phyloP scores from a whole-genome alignment of 208 protist genomes.

The Naegleria lovaniensis region DNA sequence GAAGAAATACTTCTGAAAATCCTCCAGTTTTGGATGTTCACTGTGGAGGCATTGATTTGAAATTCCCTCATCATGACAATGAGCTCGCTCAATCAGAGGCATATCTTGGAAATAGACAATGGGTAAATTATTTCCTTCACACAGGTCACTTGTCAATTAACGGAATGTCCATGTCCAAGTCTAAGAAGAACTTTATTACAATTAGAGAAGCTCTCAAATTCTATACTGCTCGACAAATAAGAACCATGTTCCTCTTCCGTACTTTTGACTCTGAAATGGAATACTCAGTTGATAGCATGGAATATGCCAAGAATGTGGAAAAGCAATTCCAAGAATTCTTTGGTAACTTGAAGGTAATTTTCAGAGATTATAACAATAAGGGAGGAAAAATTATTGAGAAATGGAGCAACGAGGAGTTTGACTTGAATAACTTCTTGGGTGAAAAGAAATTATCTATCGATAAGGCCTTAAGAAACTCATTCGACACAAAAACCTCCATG shows the following conservation, averaged over 20 bases:
- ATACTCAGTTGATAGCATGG: conserved; percentile 79
- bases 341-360: conserved; percentile 57
- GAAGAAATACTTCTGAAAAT: conserved; percentile 49
- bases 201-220: conserved; percentile 74
- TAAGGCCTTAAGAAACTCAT: conserved; percentile 60
- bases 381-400: conserved; percentile 51
- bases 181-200: conserved; percentile 98
- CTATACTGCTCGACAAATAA: conserved; percentile 70
- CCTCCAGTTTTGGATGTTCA: conserved; percentile 92
- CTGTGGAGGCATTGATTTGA: conserved; percentile 92
- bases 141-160: conserved; percentile 93
- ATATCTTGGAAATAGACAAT: conserved; percentile 73
- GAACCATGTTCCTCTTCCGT: conserved; percentile 88
- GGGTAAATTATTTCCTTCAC: conserved; percentile 97
- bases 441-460: conserved; percentile 35
- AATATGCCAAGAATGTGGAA: conserved; percentile 66
- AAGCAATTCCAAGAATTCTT: conserved; percentile 72
- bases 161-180: conserved; percentile 98
- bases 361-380: conserved; percentile 50
- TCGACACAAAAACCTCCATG: conserved; percentile 80
- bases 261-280: conserved; percentile 78
- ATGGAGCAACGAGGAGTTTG: conserved; percentile 38
- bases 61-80: conserved; percentile 99
- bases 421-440: conserved; percentile 49
- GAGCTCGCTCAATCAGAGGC: conserved; percentile 95